Base-by-base conservation (phyloP, 345 rosid genomes). In the Psidium guajava region DNA sequence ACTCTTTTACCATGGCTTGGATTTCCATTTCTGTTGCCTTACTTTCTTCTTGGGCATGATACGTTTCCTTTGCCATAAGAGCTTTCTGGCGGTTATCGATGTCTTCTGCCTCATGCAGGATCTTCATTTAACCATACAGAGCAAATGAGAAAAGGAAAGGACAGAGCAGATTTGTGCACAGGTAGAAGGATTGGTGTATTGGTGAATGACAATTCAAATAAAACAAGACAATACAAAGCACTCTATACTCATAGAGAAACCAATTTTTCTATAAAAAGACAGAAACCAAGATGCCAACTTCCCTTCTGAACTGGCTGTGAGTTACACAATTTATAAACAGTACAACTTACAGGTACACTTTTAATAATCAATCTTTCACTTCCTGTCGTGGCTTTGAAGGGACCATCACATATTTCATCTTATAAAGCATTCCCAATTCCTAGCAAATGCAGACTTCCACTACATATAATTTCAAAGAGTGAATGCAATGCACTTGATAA, bases 31-130 rank as follows among this genome's bases (percentile, higher is more conserved):
- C 91, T 20, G 93, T 93, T 36, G 90, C 90, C 85, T 88, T 87
- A 74, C 94, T 22, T 86, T 94, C 96, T 90, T 92, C 91, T 88
- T 87, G 93, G 73, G 92, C 89, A 85, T 73, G 91, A 64, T 87
- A 93, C 69, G 90, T 90, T 91, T 94, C 97, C 89, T 90, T 93
- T 85, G 85, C 92, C 90, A 84, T 86, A 86, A 95, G 93, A 87
- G 88, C 92, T 85, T 52, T 87, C 90, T 86, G 93, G 9, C 93
- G 96, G 83, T 83, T 88, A 74, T 91, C 95, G 49, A 97, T 94
- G 89, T 94, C 96, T 85, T 89, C 87, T 40, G 96, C 94, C 91
- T 94, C 98, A 64, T 85, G 85, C 74, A 90, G 90, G 90, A 97
- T 91, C 99, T 97, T 88, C 89, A 91, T 85, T 24, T 81, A 54